Base-by-base conservation (phyloP, 108 stramenopile genomes). In the Fragilaria radians region DNA sequence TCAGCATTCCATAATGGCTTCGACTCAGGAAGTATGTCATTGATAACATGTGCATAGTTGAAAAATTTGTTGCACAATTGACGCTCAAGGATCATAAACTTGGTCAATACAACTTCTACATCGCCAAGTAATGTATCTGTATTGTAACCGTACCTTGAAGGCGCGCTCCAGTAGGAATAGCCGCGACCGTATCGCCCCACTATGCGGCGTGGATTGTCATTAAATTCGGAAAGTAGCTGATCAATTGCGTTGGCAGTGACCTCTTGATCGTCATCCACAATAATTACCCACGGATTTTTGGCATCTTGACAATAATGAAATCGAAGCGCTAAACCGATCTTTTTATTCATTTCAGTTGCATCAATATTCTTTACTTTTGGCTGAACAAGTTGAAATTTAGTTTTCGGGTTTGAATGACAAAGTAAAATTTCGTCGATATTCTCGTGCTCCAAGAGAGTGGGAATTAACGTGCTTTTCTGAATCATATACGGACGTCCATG, bases 1-100 rank as follows among this genome's bases (percentile, higher is more conserved):
- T 76, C 74, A 9, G 70, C 74, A 46, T 76, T 76, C 74, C 74
- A 76, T 18, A 76, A 52, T 28, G 74, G 74, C 27, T 65, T 70
- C 21, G 51, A 48, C 18, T 60, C 58, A 18, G 66, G 32, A 17
- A 76, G 48, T 3, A 63, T 24, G 32, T 71, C 69, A 21, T 64
- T 32, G 9, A 76, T 52, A 51, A 76, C 30, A 29, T 62, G 65
- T 22, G 62, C 45, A 59, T 76, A 67, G 29, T 71, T 51, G 46
- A 76, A 70, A 36, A 76, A 76, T 29, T 50, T 36, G n/a, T 54
- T 47, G 52, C 74, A 76, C 4, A 62, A 52, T 19, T 61, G 28
- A 17, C 65, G 62, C 49, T 76, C 74, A 70, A 76, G 58, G 25
- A 76, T 32, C 74, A 76, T 71, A n/a, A 76, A 31, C 46, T 76